Evolutionary conservation across 176 grass and related monocot genomes (phyloP).

Genomic region (Leersia perrieri): DNA sequence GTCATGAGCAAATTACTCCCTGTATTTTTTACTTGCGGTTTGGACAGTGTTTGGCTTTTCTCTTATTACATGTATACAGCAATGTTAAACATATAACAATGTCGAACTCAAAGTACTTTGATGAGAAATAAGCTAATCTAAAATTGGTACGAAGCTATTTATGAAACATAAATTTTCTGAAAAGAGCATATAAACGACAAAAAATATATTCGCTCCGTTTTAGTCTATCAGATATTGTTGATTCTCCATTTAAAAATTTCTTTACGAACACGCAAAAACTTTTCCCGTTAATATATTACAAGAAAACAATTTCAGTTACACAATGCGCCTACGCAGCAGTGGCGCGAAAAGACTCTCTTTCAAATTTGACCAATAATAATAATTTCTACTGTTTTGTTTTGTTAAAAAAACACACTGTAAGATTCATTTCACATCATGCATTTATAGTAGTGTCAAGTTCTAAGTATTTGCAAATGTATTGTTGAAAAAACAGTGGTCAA

Average conservation of each 20-base stretch:
- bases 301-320: background rate
- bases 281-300: background rate
- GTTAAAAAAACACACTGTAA: background rate
- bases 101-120: background rate
- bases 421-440: background rate
- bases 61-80: background rate
- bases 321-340: background rate
- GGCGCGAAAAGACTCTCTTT: background rate
- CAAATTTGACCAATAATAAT: background rate
- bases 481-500: background rate
- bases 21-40: background rate
- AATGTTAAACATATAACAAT: background rate
- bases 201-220: background rate
- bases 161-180: background rate
- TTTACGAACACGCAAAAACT: background rate
- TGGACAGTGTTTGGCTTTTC: background rate
- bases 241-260: background rate
- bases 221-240: background rate
- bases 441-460: background rate
- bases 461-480: background rate
- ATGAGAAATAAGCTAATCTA: background rate
- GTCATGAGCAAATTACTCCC: background rate
- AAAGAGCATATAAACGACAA: background rate
- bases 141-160: background rate
- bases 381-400: background rate